Evolutionary conservation across 345 rosid species (phyloP).

Genomic region (Brassica cretica): DNA sequence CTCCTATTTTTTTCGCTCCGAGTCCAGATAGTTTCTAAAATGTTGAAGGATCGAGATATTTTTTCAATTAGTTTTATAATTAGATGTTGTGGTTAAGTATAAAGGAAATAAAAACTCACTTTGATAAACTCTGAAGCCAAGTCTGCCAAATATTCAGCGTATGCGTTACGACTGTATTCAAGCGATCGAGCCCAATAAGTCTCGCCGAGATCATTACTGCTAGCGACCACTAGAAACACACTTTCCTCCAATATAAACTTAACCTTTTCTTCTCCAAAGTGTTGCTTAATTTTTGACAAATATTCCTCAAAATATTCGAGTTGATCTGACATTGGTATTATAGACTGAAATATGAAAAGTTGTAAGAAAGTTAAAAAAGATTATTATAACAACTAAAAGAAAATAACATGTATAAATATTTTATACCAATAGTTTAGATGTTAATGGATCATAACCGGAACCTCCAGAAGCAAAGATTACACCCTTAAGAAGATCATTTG

Average conservation of each 20-base stretch:
- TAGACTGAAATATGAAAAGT: background rate
- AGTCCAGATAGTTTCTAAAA: conserved; percentile 21
- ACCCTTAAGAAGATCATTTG: conserved; percentile 35
- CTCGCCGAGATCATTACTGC: conserved; percentile 37
- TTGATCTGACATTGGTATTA: conserved; percentile 33
- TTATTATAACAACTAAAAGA: background rate
- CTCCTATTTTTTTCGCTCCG: conserved; percentile 26
- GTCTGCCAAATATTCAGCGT: conserved; percentile 23
- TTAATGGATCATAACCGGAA: conserved; percentile 36
- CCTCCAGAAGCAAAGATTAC: conserved; percentile 37
- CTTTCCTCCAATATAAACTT: conserved; percentile 30
- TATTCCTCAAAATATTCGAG: conserved; percentile 35
- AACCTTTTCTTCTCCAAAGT: conserved; percentile 33
- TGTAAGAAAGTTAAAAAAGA: background rate
- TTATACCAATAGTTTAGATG: conserved; percentile 30
- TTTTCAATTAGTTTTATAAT: background rate
- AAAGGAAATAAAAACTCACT: conserved; percentile 1
- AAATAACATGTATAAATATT: background rate
- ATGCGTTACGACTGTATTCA: conserved; percentile 16
- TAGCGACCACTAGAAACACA: conserved; percentile 34
- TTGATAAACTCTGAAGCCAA: conserved; percentile 25
- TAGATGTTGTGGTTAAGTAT: background rate
- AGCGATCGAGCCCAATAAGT: conserved; percentile 17
- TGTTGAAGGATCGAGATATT: background rate
- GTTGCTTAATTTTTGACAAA: conserved; percentile 21